Evolutionary conservation across 768 basidiomycete genomes (phyloP).

Genomic region (Grammothele lineata): DNA sequence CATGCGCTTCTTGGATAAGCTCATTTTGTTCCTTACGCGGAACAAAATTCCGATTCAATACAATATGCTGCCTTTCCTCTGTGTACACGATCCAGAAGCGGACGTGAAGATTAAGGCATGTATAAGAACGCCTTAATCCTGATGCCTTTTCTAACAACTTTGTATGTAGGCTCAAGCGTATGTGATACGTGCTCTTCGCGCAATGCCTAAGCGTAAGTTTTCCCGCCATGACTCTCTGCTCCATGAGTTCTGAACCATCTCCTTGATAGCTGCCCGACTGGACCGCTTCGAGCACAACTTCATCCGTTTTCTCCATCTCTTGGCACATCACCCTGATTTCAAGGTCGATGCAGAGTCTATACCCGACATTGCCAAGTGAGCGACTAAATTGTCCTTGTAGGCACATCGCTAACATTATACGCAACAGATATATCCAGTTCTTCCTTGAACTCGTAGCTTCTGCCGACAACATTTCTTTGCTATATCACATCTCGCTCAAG

Average conservation of each 20-base stretch:
- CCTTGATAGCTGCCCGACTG: conserved; percentile 44
- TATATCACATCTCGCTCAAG: conserved; percentile 79
- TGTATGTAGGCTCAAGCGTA: conserved; percentile 57
- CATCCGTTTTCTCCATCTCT: conserved; percentile 77
- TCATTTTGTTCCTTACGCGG: conserved; percentile 56
- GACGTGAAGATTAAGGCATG: conserved; percentile 73
- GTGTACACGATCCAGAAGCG: conserved; percentile 85
- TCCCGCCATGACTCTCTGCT: neutral
- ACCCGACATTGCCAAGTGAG: conserved; percentile 78
- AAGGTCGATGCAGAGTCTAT: conserved; percentile 61
- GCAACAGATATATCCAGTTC: conserved; percentile 77
- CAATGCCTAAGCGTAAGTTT: conserved; percentile 40
- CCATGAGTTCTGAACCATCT: neutral
- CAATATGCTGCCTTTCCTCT: conserved; percentile 83
- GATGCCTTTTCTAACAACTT: conserved; percentile 39
- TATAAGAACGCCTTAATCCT: neutral
- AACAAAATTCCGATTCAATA: conserved; percentile 67
- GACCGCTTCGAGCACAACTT: conserved; percentile 79
- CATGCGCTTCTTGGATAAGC: conserved; percentile 68
- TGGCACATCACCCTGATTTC: conserved; percentile 96
- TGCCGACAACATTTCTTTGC: conserved; percentile 77
- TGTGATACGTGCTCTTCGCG: conserved; percentile 43
- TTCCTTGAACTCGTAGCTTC: conserved; percentile 76
- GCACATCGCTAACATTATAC: neutral
- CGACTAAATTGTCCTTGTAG: conserved; percentile 7